Evolutionary conservation across 169 alveolate species (phyloP).

Genomic region (Eimeria maxima): DNA sequence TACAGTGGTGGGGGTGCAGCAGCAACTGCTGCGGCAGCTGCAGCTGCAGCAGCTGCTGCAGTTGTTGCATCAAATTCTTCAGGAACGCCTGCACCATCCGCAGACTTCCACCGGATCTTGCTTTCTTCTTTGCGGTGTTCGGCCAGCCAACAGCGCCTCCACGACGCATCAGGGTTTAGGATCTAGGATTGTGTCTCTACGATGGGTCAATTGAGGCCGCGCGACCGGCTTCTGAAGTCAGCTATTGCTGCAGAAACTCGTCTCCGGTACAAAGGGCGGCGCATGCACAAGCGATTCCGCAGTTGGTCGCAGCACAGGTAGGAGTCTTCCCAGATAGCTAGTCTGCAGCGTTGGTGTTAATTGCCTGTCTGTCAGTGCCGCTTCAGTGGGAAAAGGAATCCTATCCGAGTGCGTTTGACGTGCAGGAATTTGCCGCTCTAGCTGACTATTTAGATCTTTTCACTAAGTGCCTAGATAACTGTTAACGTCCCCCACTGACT

Average conservation of each 20-base stretch:
- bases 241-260: conserved; percentile 90
- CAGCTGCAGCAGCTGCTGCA: background rate
- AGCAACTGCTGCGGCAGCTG: conserved; percentile 10
- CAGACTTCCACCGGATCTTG: background rate
- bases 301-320: conserved; percentile 93
- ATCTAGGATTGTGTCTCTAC: background rate
- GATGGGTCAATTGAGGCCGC: conserved; percentile 90
- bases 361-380: too few species aligned
- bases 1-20: background rate
- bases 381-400: too few species aligned
- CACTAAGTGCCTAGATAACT: background rate
- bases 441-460: background rate
- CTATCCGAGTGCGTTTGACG: too few species aligned
- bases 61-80: background rate
- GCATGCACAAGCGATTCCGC: conserved; percentile 92
- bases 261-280: conserved; percentile 88
- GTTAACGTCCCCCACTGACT: too few species aligned
- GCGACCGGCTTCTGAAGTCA: conserved; percentile 89
- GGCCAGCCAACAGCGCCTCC: background rate
- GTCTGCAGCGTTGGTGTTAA: too few species aligned
- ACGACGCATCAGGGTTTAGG: background rate
- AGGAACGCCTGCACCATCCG: background rate
- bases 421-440: background rate
- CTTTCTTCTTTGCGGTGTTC: background rate
- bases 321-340: too few species aligned